Percentiles rank a stretch among this genome's conserved stretches.
phyloP scores from a whole-genome alignment of 1,284 basidiomycete species.

The Termitomyces sp. region DNA sequence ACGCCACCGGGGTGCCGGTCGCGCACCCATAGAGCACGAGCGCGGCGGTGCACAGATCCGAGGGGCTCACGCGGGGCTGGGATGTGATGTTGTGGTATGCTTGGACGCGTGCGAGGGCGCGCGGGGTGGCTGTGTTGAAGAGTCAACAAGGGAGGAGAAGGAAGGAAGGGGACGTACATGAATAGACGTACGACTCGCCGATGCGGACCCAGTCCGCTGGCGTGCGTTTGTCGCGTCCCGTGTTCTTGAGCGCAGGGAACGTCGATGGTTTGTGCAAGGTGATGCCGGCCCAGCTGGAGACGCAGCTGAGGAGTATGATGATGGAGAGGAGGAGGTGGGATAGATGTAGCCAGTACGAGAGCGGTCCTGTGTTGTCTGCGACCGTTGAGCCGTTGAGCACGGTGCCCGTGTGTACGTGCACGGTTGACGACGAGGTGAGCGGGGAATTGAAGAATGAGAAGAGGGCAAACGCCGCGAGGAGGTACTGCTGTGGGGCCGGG shows the following conservation, averaged over 20 bases:
- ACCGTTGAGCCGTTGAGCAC: conserved; percentile 15
- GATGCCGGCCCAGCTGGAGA: conserved; percentile 29
- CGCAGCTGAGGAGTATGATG: conserved; percentile 52
- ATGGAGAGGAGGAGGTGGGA: conserved; percentile 61
- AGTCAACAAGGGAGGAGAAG: too few relatives aligned
- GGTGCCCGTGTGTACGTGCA: conserved; percentile 30
- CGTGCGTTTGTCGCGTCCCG: conserved; percentile 10
- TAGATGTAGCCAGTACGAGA: conserved; percentile 47
- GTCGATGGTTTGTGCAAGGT: too few relatives aligned
- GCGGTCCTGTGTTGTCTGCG: conserved; percentile 21
- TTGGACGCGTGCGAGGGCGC: conserved; percentile 40
- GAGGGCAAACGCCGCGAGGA: conserved; percentile 69
- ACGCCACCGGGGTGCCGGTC: too few relatives aligned
- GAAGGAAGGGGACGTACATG: conserved; percentile 14
- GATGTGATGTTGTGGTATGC: conserved; percentile 47
- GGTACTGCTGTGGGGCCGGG: conserved; percentile 47
- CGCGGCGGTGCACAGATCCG: conserved; percentile 53
- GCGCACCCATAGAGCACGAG: conserved; percentile 38
- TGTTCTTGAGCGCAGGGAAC: too few relatives aligned
- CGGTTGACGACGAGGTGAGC: conserved; percentile 35
- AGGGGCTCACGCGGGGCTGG: conserved; percentile 33
- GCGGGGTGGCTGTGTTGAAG: too few relatives aligned
- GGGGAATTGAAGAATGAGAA: conserved; percentile 77
- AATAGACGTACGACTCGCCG: conserved; percentile 24
- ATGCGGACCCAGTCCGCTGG: conserved; percentile 22